Evolutionary conservation across 371 early-diverging fungal species (phyloP), one percentile per base, ranked within the genome.

Genomic region (Mortierella sp.): DNA sequence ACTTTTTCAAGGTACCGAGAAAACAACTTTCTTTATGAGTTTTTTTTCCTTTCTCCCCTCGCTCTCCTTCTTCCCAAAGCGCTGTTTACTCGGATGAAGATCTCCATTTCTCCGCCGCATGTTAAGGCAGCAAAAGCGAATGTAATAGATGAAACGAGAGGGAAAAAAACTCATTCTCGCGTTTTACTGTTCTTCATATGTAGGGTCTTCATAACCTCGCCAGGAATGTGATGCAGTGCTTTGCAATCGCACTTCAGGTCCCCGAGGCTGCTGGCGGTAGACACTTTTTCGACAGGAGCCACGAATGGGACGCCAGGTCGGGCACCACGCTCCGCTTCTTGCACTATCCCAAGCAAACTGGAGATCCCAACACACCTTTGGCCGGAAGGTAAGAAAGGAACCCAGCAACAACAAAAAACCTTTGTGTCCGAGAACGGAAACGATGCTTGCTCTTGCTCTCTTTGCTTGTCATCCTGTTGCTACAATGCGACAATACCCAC

Each of bases 211-310:
- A 92, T 55, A 55, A 64, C 10, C 87, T 90, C 3, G 90, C 92
- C 10, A 79, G 82, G 54, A 87, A 89, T 48, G 80, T 94, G 34
- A 74, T 94, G 70, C 88, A 90, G 77, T 89, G 90, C 50, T 93
- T 93, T 82, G 94, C 92, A 5, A 90, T 92, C 51, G 91, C 92
- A n/a, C 88, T 94, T 26, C 82, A 91, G 82, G 91, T 93, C 24
- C 91, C 92, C 1, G 89, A 90, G 76, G 76, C 82, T 3, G 87
- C 90, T 54, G 93, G 93, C 5, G 93, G 93, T n/a, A 77, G 72
- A 11, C 79, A 88, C 19, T 95, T 87, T 83, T 95, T 94, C 82
- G 77, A 82, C 24, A 75, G 88, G 24, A 85, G 88, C 13, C 94
- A 94, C 75, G 75, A 70, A 11, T 93, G 92, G 75, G 89, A 92